These are phyloP conservation scores for Friedmanniomyces simplex DNA, from an alignment of 495 filamentous ascomycete genomes.

Conservation along the genomic window DNA sequence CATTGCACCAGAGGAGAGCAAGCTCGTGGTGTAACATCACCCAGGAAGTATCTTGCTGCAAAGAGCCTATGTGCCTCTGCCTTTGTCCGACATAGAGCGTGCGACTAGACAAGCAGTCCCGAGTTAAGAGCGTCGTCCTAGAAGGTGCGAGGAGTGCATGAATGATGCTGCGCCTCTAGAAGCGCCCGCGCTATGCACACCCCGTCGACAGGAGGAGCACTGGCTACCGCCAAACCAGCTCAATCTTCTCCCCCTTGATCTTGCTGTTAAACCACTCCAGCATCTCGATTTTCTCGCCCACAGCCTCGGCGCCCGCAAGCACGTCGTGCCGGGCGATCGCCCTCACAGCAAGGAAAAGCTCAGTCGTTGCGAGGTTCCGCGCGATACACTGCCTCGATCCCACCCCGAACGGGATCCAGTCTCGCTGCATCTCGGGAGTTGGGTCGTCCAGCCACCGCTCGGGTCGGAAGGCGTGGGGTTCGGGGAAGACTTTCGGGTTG, in stretches of 20 bases:
- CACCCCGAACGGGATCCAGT: constrained; percentile 40
- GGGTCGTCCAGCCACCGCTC: constrained; percentile 40
- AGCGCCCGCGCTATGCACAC: no score
- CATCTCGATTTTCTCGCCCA: constrained; percentile 34
- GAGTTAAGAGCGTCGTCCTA: no score
- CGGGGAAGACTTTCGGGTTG: constrained; percentile 36
- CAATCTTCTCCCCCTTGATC: constrained; percentile 22
- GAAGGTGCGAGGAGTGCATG: no score
- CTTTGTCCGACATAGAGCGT: no score
- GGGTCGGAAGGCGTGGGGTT: constrained; percentile 37
- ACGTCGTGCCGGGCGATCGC: constrained; percentile 33
- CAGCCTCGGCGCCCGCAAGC: constrained; percentile 33
- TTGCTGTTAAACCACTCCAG: constrained; percentile 44
- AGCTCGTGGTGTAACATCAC: no score
- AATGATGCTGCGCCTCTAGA: no score
- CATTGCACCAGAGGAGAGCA: no score
- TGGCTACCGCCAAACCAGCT: constrained; percentile 12
- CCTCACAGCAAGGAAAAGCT: constrained; percentile 33
- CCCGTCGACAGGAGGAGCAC: background rate
- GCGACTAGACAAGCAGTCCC: no score
- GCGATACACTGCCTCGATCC: constrained; percentile 43
- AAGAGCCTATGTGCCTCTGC: no score
- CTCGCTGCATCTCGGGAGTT: constrained; percentile 32
- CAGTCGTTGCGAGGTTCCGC: constrained; percentile 36
- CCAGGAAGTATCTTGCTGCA: no score